These are phyloP conservation scores for Pachysandra terminalis DNA, from an alignment of 164 flowering plant genomes.

Conservation along the genomic window DNA sequence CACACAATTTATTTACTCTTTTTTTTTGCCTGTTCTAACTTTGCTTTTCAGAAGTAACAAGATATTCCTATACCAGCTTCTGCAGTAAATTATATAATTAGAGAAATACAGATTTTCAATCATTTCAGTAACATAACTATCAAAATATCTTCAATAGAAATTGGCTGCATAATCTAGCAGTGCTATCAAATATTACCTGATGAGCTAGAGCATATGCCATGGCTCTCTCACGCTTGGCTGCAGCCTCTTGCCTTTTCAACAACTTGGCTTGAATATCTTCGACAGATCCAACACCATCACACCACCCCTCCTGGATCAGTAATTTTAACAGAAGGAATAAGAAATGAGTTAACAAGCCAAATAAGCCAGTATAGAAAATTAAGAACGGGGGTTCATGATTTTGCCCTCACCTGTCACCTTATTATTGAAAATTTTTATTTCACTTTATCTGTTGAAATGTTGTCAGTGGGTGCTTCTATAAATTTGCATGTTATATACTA, in stretches of 20 bases:
- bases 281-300: slow-evolving; percentile 91
- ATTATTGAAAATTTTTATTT: too few relatives aligned
- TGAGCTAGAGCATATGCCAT: slow-evolving; percentile 98
- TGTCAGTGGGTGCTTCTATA: neutral
- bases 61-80: neutral
- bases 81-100: neutral
- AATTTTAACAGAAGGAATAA: slow-evolving; percentile 5
- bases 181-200: slow-evolving; percentile 57
- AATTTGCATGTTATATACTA: neutral
- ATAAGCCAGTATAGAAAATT: too few relatives aligned
- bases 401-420: too few relatives aligned
- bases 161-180: neutral
- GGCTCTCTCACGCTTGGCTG: slow-evolving; percentile 98
- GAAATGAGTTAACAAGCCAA: neutral
- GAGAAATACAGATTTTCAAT: neutral
- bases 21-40: neutral
- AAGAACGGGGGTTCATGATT: too few relatives aligned
- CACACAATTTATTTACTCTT: neutral
- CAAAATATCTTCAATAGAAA: neutral
- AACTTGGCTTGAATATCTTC: slow-evolving; percentile 86
- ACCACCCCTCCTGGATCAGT: slow-evolving; percentile 88
- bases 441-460: too few relatives aligned
- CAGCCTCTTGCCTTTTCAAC: slow-evolving; percentile 95
- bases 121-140: neutral
- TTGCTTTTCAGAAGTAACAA: neutral